phyloP scores from a whole-genome alignment of 192 early-diverging fungal genomes.

The Phlyctochytrium arcticum region DNA sequence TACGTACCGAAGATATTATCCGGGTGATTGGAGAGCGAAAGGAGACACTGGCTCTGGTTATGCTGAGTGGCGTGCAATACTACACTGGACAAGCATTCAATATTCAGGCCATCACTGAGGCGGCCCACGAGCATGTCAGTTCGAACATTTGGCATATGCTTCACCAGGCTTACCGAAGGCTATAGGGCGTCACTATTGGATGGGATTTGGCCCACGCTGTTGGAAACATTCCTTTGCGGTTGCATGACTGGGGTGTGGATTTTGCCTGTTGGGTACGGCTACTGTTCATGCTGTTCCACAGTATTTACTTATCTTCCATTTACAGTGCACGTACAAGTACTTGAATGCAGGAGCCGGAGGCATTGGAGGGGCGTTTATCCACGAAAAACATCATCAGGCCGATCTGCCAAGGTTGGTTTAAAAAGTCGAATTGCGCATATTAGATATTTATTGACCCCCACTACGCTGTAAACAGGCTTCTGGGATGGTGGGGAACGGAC shows the following conservation, averaged over 20 bases:
- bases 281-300: neutral
- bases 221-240: conserved; percentile 81
- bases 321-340: conserved; percentile 96
- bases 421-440: neutral
- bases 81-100: conserved; percentile 90
- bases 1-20: conserved; percentile 81
- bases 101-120: conserved; percentile 76
- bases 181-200: conserved; percentile 87
- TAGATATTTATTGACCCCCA: neutral
- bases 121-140: conserved; percentile 69
- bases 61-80: conserved; percentile 90
- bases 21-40: conserved; percentile 68
- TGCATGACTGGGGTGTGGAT: conserved; percentile 96
- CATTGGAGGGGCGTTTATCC: conserved; percentile 88
- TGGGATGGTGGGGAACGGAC: conserved; percentile 94
- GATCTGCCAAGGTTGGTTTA: conserved; percentile 49
- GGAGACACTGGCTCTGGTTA: conserved; percentile 75
- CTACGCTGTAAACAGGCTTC: too few species aligned
- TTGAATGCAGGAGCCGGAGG: conserved; percentile 96
- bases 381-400: conserved; percentile 69
- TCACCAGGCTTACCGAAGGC: too few species aligned
- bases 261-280: conserved; percentile 82
- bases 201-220: conserved; percentile 95
- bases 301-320: neutral
- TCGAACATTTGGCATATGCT: neutral